These are phyloP conservation scores for Candida mattraensis DNA, from an alignment of 805 yeast genomes.

Conservation along the genomic window DNA sequence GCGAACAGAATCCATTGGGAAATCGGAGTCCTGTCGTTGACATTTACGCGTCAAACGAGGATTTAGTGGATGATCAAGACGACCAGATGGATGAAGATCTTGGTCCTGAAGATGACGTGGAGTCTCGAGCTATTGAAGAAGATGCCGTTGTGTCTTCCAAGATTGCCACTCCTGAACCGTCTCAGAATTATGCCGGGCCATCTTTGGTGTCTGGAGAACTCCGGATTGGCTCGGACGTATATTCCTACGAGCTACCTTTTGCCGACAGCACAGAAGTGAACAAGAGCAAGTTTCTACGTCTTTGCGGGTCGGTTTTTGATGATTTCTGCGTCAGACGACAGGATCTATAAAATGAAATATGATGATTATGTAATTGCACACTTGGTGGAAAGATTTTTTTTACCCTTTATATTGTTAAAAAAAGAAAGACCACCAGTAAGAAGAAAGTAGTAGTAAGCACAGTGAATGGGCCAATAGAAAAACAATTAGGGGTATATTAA, in stretches of 20 bases:
- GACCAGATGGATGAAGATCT: conserved; percentile 12
- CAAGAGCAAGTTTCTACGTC: conserved; percentile 19
- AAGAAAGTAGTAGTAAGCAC: no score
- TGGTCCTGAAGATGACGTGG: conserved; percentile 16
- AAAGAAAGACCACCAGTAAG: no score
- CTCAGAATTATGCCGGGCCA: background rate
- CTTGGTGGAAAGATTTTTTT: no score
- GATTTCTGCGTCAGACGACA: conserved; percentile 12
- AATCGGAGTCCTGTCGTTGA: conserved; percentile 15
- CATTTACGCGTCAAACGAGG: conserved; percentile 6
- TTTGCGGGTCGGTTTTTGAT: conserved; percentile 25
- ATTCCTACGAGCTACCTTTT: conserved; percentile 18
- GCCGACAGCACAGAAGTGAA: conserved; percentile 16
- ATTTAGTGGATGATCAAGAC: conserved; percentile 2
- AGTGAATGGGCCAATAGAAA: no score
- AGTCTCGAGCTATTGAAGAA: conserved; percentile 26
- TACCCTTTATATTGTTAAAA: no score
- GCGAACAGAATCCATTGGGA: no score
- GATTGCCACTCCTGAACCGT: conserved; percentile 8
- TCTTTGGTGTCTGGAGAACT: conserved; percentile 20
- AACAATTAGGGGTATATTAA: no score
- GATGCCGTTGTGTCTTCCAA: no score
- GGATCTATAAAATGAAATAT: conserved; percentile 2
- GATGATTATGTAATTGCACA: conserved; percentile 10
- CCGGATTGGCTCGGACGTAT: conserved; percentile 20